Evolutionary conservation across 257 asterid genomes (phyloP).

Genomic region (Petrea volubilis): DNA sequence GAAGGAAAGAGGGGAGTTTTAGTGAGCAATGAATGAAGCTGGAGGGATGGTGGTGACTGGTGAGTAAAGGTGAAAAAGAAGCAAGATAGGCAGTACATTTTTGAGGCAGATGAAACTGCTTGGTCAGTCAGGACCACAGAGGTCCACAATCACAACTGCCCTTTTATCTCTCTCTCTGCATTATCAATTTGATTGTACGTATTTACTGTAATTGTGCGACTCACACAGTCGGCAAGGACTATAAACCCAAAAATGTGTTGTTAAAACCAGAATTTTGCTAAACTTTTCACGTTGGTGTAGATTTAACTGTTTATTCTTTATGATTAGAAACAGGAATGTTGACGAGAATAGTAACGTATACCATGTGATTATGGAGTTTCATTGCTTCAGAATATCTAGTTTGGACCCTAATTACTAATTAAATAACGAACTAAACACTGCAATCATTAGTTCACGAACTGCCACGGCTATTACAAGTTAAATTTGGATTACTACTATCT

Average conservation of each 20-base stretch:
- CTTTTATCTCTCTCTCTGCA: background rate
- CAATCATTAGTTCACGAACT: too few relatives aligned
- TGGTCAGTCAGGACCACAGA: constrained; percentile 52
- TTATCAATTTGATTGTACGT: constrained; percentile 8
- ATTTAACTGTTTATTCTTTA: too few relatives aligned
- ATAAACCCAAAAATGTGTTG: background rate
- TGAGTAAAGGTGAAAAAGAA: constrained; percentile 23
- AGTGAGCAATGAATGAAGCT: constrained; percentile 41
- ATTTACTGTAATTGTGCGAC: background rate
- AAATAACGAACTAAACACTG: too few relatives aligned
- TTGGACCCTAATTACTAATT: too few relatives aligned
- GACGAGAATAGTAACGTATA: too few relatives aligned
- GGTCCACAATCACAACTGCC: constrained; percentile 16
- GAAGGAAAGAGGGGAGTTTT: constrained; percentile 5
- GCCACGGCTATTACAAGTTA: too few relatives aligned
- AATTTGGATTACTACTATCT: too few relatives aligned
- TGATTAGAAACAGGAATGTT: too few relatives aligned
- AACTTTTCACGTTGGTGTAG: background rate
- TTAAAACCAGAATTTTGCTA: background rate
- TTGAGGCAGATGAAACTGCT: background rate
- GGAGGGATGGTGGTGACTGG: constrained; percentile 38
- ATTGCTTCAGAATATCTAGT: too few relatives aligned
- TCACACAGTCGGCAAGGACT: background rate
- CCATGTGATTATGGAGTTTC: too few relatives aligned
- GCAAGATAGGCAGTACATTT: constrained; percentile 15